Conservation (phyloP, 805 yeast species). For the Candida loeiensis region DNA sequence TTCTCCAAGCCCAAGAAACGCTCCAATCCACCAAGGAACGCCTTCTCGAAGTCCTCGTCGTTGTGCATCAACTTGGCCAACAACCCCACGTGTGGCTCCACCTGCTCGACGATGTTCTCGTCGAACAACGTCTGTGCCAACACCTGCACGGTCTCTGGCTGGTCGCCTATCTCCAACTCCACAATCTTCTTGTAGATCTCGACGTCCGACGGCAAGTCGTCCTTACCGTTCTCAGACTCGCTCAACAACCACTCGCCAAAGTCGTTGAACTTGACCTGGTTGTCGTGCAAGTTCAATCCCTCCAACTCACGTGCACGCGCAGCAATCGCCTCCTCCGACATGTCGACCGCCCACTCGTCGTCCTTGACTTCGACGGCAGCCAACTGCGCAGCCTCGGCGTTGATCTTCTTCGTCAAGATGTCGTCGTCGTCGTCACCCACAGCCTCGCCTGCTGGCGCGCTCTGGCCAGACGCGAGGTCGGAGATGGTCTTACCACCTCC, state of each 20-base stretch:
- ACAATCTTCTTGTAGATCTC: slow-evolving; percentile 89
- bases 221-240: slow-evolving; percentile 50
- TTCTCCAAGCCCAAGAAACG: slow-evolving; percentile 83
- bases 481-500: slow-evolving; percentile 83
- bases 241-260: slow-evolving; percentile 85
- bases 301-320: slow-evolving; percentile 88
- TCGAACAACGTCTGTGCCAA: slow-evolving; percentile 87
- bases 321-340: slow-evolving; percentile 92
- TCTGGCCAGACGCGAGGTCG: slow-evolving; percentile 61
- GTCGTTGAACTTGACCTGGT: slow-evolving; percentile 57
- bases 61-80: slow-evolving; percentile 70
- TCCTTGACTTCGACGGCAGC: slow-evolving; percentile 65
- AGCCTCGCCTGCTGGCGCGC: slow-evolving; percentile 25
- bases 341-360: slow-evolving; percentile 97
- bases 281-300: slow-evolving; percentile 49
- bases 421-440: slow-evolving; percentile 59
- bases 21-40: slow-evolving; percentile 93
- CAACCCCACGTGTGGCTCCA: slow-evolving; percentile 76
- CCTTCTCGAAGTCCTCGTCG: slow-evolving; percentile 68
- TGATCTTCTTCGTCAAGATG: slow-evolving; percentile 71
- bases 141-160: slow-evolving; percentile 80
- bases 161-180: slow-evolving; percentile 68
- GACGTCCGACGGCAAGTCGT: slow-evolving; percentile 71
- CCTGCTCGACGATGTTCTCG: slow-evolving; percentile 68
- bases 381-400: slow-evolving; percentile 76